A percentile compares a stretch with the other conserved stretches of the same genome.
Evolutionary conservation across 1,139 yeast species (phyloP).

Genomic region (Diutina scorzettiae): DNA sequence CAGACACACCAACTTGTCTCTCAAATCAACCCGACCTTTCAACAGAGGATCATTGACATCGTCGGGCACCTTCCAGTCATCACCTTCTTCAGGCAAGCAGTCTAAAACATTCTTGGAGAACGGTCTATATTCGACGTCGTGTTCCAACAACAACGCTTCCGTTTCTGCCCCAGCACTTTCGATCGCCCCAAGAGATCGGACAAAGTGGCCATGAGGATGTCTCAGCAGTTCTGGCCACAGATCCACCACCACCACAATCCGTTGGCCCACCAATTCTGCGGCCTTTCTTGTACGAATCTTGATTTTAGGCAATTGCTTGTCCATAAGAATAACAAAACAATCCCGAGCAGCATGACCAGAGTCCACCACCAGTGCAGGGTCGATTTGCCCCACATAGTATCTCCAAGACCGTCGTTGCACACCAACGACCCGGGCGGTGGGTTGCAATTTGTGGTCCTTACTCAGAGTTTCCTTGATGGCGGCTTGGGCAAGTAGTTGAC

Average conservation of each 20-base stretch:
- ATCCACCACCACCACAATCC: conserved; percentile 87
- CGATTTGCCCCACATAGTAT: conserved; percentile 88
- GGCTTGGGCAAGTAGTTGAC: conserved; percentile 63
- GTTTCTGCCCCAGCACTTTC: conserved; percentile 95
- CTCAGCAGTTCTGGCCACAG: conserved; percentile 82
- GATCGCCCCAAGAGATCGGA: conserved; percentile 76
- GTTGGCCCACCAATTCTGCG: conserved; percentile 65
- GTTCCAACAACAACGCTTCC: conserved; percentile 85
- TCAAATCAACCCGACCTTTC: conserved; percentile 63
- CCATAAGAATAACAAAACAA: conserved; percentile 84
- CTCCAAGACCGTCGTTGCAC: conserved; percentile 90
- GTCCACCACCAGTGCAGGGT: conserved; percentile 60
- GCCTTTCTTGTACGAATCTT: conserved; percentile 84
- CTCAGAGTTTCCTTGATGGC: conserved; percentile 48
- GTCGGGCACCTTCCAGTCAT: conserved; percentile 81
- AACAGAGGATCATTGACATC: conserved; percentile 46
- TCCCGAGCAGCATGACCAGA: conserved; percentile 53
- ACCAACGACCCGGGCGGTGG: conserved; percentile 89
- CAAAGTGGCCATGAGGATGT: conserved; percentile 91
- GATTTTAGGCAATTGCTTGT: conserved; percentile 75
- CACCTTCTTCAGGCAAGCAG: conserved; percentile 89
- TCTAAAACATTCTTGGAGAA: conserved; percentile 85
- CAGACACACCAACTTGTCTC: conserved; percentile 84
- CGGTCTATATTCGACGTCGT: conserved; percentile 94
- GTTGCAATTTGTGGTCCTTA: conserved; percentile 40